Base-by-base conservation (phyloP, 1,284 basidiomycete genomes). In the Coniferiporia weirii region DNA sequence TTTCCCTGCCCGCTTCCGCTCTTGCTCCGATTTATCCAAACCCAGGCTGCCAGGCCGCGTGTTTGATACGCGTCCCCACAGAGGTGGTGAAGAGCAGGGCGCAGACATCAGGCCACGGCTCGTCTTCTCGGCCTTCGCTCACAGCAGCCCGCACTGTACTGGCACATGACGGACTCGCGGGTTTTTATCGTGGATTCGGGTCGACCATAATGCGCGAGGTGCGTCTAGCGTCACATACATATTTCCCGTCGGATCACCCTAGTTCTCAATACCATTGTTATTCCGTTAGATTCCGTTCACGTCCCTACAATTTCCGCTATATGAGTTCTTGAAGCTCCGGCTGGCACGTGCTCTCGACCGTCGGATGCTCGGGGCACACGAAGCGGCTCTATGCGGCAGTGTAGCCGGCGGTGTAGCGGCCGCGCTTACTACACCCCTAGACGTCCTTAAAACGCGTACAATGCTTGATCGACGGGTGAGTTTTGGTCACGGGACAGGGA, bases 401-500 rank as follows among this genome's bases (percentile, higher is more conserved):
- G 76, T 97, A 46, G 91, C 97, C 0, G 97, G 97, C 12, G 94
- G 90, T 0, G 78, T 92, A 15, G 94, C 95, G 2, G 96, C 95
- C 0, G 91, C 89, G 0, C 67, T 90, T 44, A 99, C 97, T 0
- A 99, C 97, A 0, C 97, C 97, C 0, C 76, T 99, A 17, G 97
- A 99, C 68, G 97, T 99, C 2, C 82, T 98, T 60, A 99, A 99
- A 73, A 99, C 96, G 1, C 82, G 97, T 13, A 91, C 98, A 54
- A 99, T 99, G 97, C 81, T 99, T 10, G 93, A 97, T 68, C 78
- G 89, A 57, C 79, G 85, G 65, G 92, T 93, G 66, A 57, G 83
- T 17, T 20, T 46, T 46, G 15, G 15, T 53, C 52, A 54, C 52
- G 19, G 68, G 17, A 40, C 13, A n/a, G 50, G 27, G 4, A 44